phyloP scores from a whole-genome alignment of 306 rosid genomes.

The Herpetospermum pedunculosum region DNA sequence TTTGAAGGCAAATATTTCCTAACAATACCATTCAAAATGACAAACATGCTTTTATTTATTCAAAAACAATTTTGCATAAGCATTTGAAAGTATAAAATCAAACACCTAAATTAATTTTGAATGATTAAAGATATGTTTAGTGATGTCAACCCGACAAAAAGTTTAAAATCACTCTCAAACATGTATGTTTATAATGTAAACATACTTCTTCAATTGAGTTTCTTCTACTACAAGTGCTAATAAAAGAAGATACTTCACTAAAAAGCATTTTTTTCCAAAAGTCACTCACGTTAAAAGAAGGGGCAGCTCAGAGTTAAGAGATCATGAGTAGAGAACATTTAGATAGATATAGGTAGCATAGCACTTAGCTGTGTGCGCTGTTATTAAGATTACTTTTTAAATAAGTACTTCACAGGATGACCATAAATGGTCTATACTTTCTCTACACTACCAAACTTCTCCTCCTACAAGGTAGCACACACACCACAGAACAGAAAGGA shows the following conservation, averaged over 20 bases:
- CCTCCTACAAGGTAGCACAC: neutral
- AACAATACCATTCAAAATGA: too few species aligned
- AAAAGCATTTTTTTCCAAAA: neutral
- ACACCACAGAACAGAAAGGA: neutral
- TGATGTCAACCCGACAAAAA: too few species aligned
- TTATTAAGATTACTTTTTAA: neutral
- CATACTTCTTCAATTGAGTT: too few species aligned
- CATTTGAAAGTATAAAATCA: too few species aligned
- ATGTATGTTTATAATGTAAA: too few species aligned
- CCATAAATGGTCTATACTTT: neutral
- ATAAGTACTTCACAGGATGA: conserved; percentile 6
- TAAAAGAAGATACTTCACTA: neutral
- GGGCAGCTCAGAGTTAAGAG: neutral
- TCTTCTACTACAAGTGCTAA: neutral
- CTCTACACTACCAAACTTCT: neutral
- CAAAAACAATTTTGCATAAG: too few species aligned
- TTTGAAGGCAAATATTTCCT: too few species aligned
- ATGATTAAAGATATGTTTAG: too few species aligned
- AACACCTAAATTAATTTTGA: too few species aligned
- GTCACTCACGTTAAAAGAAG: neutral
- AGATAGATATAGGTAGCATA: neutral
- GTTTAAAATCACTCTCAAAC: too few species aligned
- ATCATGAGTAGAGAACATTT: neutral
- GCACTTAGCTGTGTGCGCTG: neutral
- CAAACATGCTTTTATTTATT: too few species aligned